Percentiles rank a stretch among this genome's conserved stretches.
phyloP scores from a whole-genome alignment of 495 filamentous ascomycete species.

The Apodospora peruviana region DNA sequence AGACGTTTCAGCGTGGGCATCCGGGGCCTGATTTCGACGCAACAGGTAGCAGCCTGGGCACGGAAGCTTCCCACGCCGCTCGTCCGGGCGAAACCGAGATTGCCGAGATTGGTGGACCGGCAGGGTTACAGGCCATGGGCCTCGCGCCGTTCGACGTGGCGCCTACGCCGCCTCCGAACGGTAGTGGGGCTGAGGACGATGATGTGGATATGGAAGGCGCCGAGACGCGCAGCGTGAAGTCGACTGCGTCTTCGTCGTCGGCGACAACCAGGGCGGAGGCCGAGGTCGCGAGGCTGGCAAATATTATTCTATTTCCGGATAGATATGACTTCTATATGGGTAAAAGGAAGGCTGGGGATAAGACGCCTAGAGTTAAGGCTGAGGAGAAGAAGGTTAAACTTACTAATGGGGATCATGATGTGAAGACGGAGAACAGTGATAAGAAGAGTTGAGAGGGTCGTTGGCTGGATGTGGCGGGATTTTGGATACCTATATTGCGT shows the following conservation, averaged over 20 bases:
- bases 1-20: conserved; percentile 59
- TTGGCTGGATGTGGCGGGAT: too few relatives aligned
- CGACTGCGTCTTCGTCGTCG: background rate
- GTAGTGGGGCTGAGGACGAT: conserved; percentile 4
- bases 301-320: conserved; percentile 47
- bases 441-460: background rate
- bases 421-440: background rate
- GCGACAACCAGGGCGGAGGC: conserved; percentile 33
- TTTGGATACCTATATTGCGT: too few relatives aligned
- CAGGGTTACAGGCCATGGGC: conserved; percentile 43
- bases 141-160: conserved; percentile 40
- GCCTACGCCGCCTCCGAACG: conserved; percentile 17
- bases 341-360: background rate
- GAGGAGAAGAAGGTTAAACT: background rate
- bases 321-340: conserved; percentile 46
- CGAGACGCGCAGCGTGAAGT: conserved; percentile 3
- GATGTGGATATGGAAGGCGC: conserved; percentile 20
- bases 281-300: conserved; percentile 43
- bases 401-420: background rate
- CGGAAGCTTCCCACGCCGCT: conserved; percentile 38
- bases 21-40: conserved; percentile 67
- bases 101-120: conserved; percentile 39
- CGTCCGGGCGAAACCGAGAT: conserved; percentile 42
- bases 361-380: background rate
- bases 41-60: conserved; percentile 41